Evolutionary conservation across 2,329 filamentous ascomycete species (phyloP).

Genomic region (Dothideomycetes sp.): DNA sequence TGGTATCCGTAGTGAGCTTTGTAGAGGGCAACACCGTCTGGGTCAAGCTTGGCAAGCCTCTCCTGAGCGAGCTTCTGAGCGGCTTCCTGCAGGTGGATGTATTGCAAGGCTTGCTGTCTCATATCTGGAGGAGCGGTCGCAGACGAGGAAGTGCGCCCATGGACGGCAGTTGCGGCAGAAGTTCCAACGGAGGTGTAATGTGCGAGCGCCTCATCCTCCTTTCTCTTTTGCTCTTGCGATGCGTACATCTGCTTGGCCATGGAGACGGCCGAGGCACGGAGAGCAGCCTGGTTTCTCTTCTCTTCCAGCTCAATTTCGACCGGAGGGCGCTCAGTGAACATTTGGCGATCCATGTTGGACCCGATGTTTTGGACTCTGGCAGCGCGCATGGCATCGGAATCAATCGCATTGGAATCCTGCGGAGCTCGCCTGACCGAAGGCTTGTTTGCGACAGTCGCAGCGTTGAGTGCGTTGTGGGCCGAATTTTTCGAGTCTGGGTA

Average conservation of each 20-base stretch:
- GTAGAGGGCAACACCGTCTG: slow-evolving; percentile 53
- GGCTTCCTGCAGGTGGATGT: slow-evolving; percentile 66
- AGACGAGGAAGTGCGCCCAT: slow-evolving; percentile 20
- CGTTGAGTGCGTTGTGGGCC: slow-evolving; percentile 58
- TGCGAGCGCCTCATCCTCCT: slow-evolving; percentile 30
- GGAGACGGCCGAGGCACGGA: slow-evolving; percentile 72
- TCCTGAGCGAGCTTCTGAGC: slow-evolving; percentile 80
- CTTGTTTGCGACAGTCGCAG: slow-evolving; percentile 57
- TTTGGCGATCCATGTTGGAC: slow-evolving; percentile 55
- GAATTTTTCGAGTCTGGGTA: slow-evolving; percentile 50
- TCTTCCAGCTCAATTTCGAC: slow-evolving; percentile 65
- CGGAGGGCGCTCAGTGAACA: slow-evolving; percentile 69
- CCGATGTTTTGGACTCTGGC: slow-evolving; percentile 55
- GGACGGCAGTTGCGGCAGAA: slow-evolving; percentile 16
- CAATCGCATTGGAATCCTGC: slow-evolving; percentile 17
- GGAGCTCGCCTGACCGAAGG: slow-evolving; percentile 23
- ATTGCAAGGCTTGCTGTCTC: slow-evolving; percentile 39
- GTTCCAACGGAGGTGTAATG: slow-evolving; percentile 14
- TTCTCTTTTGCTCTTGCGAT: slow-evolving; percentile 49
- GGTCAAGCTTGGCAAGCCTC: slow-evolving; percentile 67
- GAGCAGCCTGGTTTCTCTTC: slow-evolving; percentile 55
- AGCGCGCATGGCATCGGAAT: slow-evolving; percentile 43
- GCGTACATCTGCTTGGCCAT: slow-evolving; percentile 86
- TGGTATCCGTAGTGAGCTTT: slow-evolving; percentile 66
- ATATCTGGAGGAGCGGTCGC: slow-evolving; percentile 33